Conservation (phyloP, 768 basidiomycete genomes). For the Rhizopogon vesiculosus region DNA sequence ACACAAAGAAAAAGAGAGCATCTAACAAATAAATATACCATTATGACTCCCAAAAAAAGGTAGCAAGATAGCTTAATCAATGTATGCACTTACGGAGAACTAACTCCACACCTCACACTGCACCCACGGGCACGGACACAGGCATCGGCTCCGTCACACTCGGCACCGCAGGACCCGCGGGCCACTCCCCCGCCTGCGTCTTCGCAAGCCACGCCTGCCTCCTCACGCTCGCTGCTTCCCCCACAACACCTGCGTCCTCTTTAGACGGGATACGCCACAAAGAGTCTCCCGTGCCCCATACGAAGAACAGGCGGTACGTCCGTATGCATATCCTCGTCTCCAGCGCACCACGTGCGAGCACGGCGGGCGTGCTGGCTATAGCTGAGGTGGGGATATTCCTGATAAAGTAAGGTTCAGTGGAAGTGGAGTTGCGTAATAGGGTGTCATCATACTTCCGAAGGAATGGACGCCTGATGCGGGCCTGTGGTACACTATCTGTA, state of each 20-base stretch:
- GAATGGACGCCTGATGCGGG: slow-evolving; percentile 54
- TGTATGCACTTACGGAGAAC: no score
- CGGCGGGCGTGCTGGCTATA: slow-evolving; percentile 33
- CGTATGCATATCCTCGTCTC: slow-evolving; percentile 84
- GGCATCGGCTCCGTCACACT: not conserved
- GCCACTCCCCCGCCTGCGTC: not conserved
- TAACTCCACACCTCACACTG: no score
- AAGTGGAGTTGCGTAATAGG: not conserved
- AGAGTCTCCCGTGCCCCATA: slow-evolving; percentile 62
- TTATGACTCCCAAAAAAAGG: no score
- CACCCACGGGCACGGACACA: not conserved
- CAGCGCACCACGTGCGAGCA: slow-evolving; percentile 53
- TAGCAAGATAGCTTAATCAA: no score
- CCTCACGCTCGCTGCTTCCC: slow-evolving; percentile 8
- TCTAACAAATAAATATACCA: no score
- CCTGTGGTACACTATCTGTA: slow-evolving; percentile 48
- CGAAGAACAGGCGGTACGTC: slow-evolving; percentile 80
- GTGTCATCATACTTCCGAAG: slow-evolving; percentile 49
- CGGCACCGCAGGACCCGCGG: no score
- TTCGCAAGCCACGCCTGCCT: slow-evolving; percentile 23
- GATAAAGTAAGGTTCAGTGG: slow-evolving; percentile 15
- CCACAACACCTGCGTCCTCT: slow-evolving; percentile 30
- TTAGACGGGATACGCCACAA: slow-evolving; percentile 42
- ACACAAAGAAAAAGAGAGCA: no score
- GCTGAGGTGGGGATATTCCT: slow-evolving; percentile 18